Conservation (phyloP, 1,284 basidiomycete species). For the Ceratobasidium sp. region DNA sequence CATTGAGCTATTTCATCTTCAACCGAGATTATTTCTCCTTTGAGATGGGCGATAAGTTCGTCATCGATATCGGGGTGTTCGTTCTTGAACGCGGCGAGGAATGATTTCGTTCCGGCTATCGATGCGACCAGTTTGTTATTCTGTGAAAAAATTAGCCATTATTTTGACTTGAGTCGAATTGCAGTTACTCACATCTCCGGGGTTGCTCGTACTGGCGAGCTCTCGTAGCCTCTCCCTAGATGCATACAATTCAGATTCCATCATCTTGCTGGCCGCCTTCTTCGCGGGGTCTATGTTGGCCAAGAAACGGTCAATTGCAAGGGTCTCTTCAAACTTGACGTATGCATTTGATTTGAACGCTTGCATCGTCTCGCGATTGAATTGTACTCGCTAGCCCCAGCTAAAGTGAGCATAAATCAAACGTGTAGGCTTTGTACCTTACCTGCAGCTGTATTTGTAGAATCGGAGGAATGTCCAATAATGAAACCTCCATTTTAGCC, state of each 20-base stretch:
- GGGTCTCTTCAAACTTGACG: slow-evolving; percentile 84
- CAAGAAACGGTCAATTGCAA: slow-evolving; percentile 93
- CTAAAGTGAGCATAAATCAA: neutral
- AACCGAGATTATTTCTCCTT: slow-evolving; percentile 60
- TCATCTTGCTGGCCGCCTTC: slow-evolving; percentile 69
- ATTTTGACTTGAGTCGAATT: slow-evolving; percentile 65
- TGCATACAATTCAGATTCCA: slow-evolving; percentile 69
- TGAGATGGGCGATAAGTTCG: slow-evolving; percentile 54
- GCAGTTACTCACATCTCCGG: slow-evolving; percentile 14
- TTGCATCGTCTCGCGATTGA: slow-evolving; percentile 86
- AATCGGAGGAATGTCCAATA: slow-evolving; percentile 87
- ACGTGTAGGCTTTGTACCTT: neutral
- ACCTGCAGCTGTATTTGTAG: slow-evolving; percentile 92
- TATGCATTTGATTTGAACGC: slow-evolving; percentile 97
- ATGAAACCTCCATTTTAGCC: slow-evolving; percentile 85
- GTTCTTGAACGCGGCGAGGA: slow-evolving; percentile 62
- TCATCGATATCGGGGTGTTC: slow-evolving; percentile 63
- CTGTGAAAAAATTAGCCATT: slow-evolving; percentile 1
- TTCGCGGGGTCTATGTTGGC: slow-evolving; percentile 74
- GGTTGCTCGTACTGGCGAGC: slow-evolving; percentile 52
- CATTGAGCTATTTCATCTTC: slow-evolving; percentile 67
- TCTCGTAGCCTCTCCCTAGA: slow-evolving; percentile 70
- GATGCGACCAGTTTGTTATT: neutral
- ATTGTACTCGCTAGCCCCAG: slow-evolving; percentile 85
- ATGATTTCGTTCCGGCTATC: slow-evolving; percentile 58